Percentiles rank a stretch among this genome's conserved stretches.
These are phyloP conservation scores for Triangularia verruculosa DNA, from an alignment of 2,329 filamentous ascomycete genomes.

Conservation along the genomic window DNA sequence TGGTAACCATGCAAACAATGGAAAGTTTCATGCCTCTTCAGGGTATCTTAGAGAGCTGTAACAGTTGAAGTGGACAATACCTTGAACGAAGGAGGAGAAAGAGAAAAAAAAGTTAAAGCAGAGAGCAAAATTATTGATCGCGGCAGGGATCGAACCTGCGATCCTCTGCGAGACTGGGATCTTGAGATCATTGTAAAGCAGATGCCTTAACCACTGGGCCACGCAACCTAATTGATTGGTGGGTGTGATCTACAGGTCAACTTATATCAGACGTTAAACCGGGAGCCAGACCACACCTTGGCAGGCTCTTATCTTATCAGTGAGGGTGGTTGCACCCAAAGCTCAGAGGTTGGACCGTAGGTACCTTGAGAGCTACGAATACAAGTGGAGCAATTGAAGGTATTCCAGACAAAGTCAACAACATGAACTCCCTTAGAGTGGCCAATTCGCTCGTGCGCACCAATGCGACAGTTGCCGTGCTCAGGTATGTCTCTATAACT, in stretches of 20 bases:
- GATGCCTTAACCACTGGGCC: slow-evolving; percentile 36
- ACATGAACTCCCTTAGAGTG: slow-evolving; percentile 25
- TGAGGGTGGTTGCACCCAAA: slow-evolving; percentile 6
- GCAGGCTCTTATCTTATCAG: neutral
- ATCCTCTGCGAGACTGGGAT: slow-evolving; percentile 30
- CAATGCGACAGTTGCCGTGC: slow-evolving; percentile 7
- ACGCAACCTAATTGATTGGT: slow-evolving; percentile 24
- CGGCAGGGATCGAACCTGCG: slow-evolving; percentile 36
- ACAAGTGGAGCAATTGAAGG: neutral
- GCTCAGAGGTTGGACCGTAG: neutral
- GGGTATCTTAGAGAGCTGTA: neutral
- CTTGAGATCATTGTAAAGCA: slow-evolving; percentile 31
- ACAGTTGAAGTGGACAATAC: neutral
- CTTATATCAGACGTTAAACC: neutral
- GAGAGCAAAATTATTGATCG: slow-evolving; percentile 27
- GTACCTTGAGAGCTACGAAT: neutral
- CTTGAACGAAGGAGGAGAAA: neutral
- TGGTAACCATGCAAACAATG: no score
- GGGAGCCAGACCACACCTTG: neutral
- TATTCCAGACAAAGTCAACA: neutral
- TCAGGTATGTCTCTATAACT: slow-evolving; percentile 21
- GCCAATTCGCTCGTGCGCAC: slow-evolving; percentile 23
- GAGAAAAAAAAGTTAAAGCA: neutral
- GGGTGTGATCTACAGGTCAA: accelerated
- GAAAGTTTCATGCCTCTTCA: no score